Conservation (phyloP, 805 yeast species). For the Zygotorulaspora chibaensis region DNA sequence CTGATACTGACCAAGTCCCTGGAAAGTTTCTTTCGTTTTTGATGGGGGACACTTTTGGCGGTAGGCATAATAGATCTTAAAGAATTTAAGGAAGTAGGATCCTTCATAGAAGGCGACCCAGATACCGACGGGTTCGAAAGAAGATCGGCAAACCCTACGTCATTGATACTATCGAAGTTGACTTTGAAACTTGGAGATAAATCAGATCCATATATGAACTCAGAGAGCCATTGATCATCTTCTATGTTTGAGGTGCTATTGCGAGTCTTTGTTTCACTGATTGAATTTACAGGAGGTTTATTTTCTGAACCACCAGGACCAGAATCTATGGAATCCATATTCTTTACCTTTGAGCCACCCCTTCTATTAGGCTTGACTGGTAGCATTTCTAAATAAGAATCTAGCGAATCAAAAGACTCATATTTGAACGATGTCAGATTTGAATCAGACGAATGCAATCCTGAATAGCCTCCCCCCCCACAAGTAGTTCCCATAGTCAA, state of each 20-base stretch:
- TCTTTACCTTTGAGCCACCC: neutral
- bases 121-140: conserved; percentile 10
- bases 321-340: neutral
- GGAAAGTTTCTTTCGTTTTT: neutral
- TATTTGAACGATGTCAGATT: conserved; percentile 36
- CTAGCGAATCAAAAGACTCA: conserved; percentile 13
- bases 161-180: conserved; percentile 45
- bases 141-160: conserved; percentile 49
- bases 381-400: conserved; percentile 1
- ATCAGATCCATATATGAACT: conserved; percentile 59
- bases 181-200: conserved; percentile 52
- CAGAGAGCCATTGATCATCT: conserved; percentile 54
- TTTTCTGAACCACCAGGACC: neutral
- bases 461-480: conserved; percentile 41
- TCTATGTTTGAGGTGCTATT: neutral
- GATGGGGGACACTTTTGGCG: conserved; percentile 1
- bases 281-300: neutral
- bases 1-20: conserved; percentile 4
- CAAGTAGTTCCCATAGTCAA: conserved; percentile 39
- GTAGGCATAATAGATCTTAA: conserved; percentile 2
- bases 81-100: conserved; percentile 1
- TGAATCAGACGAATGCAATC: conserved; percentile 21
- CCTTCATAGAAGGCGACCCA: conserved; percentile 6
- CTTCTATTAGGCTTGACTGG: neutral
- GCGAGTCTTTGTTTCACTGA: neutral